Conservation (phyloP, 164 flowering plant species). For the Aristolochia californica region DNA sequence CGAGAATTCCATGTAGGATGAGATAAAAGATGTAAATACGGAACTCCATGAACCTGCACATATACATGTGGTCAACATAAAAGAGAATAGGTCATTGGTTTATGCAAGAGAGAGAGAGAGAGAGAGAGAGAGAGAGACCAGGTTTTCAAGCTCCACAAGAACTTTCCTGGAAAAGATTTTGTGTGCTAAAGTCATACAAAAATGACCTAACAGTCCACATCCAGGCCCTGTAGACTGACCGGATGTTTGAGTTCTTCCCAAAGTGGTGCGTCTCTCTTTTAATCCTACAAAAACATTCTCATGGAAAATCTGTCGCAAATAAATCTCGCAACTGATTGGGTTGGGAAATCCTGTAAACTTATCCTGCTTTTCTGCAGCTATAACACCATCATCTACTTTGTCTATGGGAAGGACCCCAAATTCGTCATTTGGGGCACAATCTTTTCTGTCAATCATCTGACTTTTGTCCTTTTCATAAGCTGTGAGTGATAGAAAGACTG, state of each 20-base stretch:
- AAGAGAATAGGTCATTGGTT: too few species aligned
- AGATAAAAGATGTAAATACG: constrained; percentile 64
- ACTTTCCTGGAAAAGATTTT: constrained; percentile 80
- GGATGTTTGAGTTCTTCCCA: constrained; percentile 26
- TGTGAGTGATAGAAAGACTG: constrained; percentile 58
- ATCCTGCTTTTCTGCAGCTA: constrained; percentile 25
- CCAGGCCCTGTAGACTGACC: constrained; percentile 37
- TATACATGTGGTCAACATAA: too few species aligned
- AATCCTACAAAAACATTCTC: constrained; percentile 46
- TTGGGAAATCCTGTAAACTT: constrained; percentile 29
- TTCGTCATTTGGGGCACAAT: constrained; percentile 20
- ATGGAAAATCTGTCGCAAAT: constrained; percentile 75
- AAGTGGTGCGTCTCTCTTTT: constrained; percentile 30
- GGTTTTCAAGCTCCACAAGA: constrained; percentile 57
- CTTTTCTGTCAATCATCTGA: constrained; percentile 19
- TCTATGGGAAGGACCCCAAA: constrained; percentile 30
- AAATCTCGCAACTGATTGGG: constrained; percentile 58
- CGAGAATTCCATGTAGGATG: constrained; percentile 96
- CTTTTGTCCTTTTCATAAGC: constrained; percentile 34
- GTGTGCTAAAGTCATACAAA: constrained; percentile 80
- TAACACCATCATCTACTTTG: constrained; percentile 23
- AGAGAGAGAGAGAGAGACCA: constrained; percentile 35
- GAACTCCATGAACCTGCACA: constrained; percentile 45
- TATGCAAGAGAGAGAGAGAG: background rate
- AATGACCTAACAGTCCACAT: constrained; percentile 67